Conservation (phyloP, 192 early-diverging fungal species). For the Coemansia sp. region DNA sequence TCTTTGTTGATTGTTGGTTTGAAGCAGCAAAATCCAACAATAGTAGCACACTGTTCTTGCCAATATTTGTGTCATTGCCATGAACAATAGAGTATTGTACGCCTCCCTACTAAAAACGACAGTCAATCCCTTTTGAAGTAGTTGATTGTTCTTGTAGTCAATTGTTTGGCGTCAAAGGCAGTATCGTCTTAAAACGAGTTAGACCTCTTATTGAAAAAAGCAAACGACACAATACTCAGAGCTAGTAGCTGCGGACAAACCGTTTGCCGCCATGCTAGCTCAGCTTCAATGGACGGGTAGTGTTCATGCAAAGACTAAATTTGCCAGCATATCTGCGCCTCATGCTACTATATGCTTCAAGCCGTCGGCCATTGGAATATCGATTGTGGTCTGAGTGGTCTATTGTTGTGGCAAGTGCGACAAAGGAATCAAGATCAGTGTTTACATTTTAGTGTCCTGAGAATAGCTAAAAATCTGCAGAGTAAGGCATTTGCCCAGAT, state of each 20-base stretch:
- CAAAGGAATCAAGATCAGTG: neutral
- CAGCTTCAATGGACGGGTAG: neutral
- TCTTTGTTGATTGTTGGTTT: neutral
- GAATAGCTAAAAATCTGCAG: no score
- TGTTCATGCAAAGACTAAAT: neutral
- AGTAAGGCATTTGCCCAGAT: no score
- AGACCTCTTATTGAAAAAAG: neutral
- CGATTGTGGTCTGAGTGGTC: neutral
- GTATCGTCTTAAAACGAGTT: neutral
- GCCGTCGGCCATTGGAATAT: neutral
- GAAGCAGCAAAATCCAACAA: neutral
- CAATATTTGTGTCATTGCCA: neutral
- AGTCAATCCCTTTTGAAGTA: neutral
- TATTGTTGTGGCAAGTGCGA: neutral
- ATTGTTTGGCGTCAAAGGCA: no score
- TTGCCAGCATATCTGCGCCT: neutral
- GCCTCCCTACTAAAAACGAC: neutral
- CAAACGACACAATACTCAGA: neutral
- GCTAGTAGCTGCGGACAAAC: neutral
- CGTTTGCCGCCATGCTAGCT: neutral
- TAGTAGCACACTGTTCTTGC: neutral
- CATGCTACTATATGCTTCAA: neutral
- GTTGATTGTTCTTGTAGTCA: neutral
- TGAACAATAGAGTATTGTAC: neutral
- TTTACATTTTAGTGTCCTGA: neutral